Percentiles rank a stretch among this genome's conserved stretches.
phyloP scores from a whole-genome alignment of 495 filamentous ascomycete species.

The Aspergillus olivimuriae region DNA sequence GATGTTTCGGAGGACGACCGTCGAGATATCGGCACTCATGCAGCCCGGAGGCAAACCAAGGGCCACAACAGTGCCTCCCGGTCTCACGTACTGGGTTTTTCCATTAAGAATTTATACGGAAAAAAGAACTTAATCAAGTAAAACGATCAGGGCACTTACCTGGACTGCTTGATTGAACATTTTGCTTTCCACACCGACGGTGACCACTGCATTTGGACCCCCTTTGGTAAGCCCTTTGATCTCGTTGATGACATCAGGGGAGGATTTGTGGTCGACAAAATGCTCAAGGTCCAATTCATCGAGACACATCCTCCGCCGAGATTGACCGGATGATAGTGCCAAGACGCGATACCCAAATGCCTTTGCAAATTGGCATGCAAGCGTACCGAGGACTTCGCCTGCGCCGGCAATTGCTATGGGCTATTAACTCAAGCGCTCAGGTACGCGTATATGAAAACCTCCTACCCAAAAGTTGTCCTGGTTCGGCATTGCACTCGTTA shows the following conservation, averaged over 20 bases:
- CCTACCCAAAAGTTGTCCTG: constrained; percentile 8
- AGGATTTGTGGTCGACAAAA: constrained; percentile 5
- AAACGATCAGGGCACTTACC: neutral
- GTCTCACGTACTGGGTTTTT: constrained; percentile 1
- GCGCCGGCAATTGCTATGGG: constrained; percentile 4
- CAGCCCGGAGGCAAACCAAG: constrained; percentile 3
- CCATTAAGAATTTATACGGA: neutral
- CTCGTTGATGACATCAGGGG: neutral
- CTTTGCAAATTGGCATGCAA: constrained; percentile 5
- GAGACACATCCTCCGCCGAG: constrained; percentile 1
- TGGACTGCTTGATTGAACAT: constrained; percentile 3
- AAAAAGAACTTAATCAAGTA: too few relatives aligned
- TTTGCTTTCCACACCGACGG: neutral
- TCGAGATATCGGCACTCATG: constrained; percentile 2
- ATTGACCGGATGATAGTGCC: neutral
- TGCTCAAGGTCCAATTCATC: constrained; percentile 2
- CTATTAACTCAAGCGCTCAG: neutral
- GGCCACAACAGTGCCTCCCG: constrained; percentile 8
- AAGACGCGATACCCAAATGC: constrained; percentile 3
- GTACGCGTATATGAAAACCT: neutral
- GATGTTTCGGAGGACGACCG: constrained; percentile 4
- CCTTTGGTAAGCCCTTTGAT: neutral
- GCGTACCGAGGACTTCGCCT: constrained; percentile 1
- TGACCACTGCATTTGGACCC: constrained; percentile 3
- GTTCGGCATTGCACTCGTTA: constrained; percentile 7